Conservation (phyloP, 768 basidiomycete species). For the Trametes cinnabarina region DNA sequence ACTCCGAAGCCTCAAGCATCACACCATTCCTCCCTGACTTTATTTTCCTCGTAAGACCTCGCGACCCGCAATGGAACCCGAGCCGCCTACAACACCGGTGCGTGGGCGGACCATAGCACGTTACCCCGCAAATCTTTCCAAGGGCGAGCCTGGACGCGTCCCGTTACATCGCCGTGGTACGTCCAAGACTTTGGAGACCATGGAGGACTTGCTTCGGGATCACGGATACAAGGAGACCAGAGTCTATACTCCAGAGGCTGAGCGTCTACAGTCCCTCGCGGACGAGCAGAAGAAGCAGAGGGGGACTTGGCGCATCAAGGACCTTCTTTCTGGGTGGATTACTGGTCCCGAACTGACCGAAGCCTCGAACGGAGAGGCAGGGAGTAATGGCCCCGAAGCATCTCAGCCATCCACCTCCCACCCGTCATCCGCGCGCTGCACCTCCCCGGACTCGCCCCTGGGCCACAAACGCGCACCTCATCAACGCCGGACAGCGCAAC, state of each 20-base stretch:
- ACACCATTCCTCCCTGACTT: background rate
- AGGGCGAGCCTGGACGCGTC: slow-evolving; percentile 45
- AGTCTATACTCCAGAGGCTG: slow-evolving; percentile 82
- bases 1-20: background rate
- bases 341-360: slow-evolving; percentile 31
- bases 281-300: slow-evolving; percentile 28
- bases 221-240: slow-evolving; percentile 93
- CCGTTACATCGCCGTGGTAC: slow-evolving; percentile 78
- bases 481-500: background rate
- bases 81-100: slow-evolving; percentile 20
- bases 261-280: slow-evolving; percentile 40
- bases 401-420: background rate
- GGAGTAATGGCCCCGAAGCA: slow-evolving; percentile 7
- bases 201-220: slow-evolving; percentile 83
- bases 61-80: slow-evolving; percentile 2
- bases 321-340: slow-evolving; percentile 64
- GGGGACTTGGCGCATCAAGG: slow-evolving; percentile 43
- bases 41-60: background rate
- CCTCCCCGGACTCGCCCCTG: slow-evolving; percentile 20
- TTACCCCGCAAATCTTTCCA: slow-evolving; percentile 54
- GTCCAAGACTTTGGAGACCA: slow-evolving; percentile 75
- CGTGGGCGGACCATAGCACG: slow-evolving; percentile 25
- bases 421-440: background rate
- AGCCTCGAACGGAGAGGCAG: background rate
- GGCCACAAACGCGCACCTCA: slow-evolving; percentile 8